phyloP scores from a whole-genome alignment of 805 yeast genomes.

The Lipomyces mesembrius region DNA sequence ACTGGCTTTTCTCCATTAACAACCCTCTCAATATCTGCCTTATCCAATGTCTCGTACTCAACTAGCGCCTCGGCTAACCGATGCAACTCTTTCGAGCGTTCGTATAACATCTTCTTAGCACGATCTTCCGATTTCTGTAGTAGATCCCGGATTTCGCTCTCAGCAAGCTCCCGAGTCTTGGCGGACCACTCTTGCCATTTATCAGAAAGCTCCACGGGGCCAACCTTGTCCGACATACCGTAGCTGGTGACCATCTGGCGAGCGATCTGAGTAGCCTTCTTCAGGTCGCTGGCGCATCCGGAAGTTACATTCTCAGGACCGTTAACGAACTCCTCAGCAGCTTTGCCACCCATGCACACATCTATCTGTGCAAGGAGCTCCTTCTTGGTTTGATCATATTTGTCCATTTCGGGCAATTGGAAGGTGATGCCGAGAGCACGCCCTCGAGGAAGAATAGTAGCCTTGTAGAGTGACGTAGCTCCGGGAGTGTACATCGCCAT shows the following conservation, averaged over 20 bases:
- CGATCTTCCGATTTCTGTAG: conserved; percentile 78
- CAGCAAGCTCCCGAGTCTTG: conserved; percentile 84
- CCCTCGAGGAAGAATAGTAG: conserved; percentile 96
- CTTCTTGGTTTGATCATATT: conserved; percentile 85
- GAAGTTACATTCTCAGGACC: conserved; percentile 92
- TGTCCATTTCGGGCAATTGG: conserved; percentile 98
- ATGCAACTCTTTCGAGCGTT: conserved; percentile 70
- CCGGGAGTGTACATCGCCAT: conserved; percentile 95
- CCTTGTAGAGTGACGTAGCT: conserved; percentile 94
- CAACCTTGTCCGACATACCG: conserved; percentile 94
- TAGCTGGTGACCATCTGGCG: conserved; percentile 95
- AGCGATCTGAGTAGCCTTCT: conserved; percentile 88
- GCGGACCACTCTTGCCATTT: conserved; percentile 97
- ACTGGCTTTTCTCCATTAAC: conserved; percentile 69
- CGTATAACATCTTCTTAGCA: conserved; percentile 68
- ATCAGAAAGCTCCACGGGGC: conserved; percentile 88
- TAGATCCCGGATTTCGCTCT: conserved; percentile 81
- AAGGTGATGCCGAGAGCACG: conserved; percentile 95
- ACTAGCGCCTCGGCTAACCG: conserved; percentile 90
- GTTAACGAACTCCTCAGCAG: conserved; percentile 91
- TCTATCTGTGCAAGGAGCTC: conserved; percentile 92
- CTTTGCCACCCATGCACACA: conserved; percentile 99
- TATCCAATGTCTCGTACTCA: conserved; percentile 92
- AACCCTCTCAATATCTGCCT: conserved; percentile 85
- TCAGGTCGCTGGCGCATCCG: conserved; percentile 92